Evolutionary conservation across 139 green algal species (phyloP).

Genomic region (Coelastrella sp.): DNA sequence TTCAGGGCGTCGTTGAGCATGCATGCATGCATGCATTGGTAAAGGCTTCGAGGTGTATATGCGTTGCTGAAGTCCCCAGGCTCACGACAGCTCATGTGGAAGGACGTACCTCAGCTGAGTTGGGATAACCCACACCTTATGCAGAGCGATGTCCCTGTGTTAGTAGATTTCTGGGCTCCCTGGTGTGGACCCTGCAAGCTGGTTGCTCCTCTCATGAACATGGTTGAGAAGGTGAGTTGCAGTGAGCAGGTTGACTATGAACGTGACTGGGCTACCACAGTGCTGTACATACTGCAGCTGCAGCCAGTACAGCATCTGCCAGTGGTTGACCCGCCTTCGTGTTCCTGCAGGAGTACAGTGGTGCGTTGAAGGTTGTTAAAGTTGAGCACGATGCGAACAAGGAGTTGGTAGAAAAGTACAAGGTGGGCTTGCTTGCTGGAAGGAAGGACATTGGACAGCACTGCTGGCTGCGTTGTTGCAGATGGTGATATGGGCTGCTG

Average conservation of each 20-base stretch:
- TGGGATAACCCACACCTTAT: background rate
- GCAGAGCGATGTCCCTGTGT: conserved; percentile 80
- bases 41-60: background rate
- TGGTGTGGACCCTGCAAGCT: conserved; percentile 97
- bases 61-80: background rate
- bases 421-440: conserved; percentile 63
- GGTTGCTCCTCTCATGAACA: conserved; percentile 80
- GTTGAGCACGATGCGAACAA: conserved; percentile 90
- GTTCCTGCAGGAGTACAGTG: conserved; percentile 71
- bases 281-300: background rate
- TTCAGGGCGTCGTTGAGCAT: background rate
- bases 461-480: background rate
- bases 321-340: background rate
- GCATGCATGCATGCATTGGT: background rate
- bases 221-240: conserved; percentile 68
- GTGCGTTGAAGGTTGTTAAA: conserved; percentile 94
- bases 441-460: background rate
- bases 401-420: conserved; percentile 89
- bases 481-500: background rate
- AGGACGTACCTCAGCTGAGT: background rate
- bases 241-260: background rate
- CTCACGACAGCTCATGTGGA: background rate
- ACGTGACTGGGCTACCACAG: background rate
- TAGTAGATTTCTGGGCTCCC: conserved; percentile 94
- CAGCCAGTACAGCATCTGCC: background rate